Conservation (phyloP, 352 stramenopile genomes). For the Globisporangium mamillatum region DNA sequence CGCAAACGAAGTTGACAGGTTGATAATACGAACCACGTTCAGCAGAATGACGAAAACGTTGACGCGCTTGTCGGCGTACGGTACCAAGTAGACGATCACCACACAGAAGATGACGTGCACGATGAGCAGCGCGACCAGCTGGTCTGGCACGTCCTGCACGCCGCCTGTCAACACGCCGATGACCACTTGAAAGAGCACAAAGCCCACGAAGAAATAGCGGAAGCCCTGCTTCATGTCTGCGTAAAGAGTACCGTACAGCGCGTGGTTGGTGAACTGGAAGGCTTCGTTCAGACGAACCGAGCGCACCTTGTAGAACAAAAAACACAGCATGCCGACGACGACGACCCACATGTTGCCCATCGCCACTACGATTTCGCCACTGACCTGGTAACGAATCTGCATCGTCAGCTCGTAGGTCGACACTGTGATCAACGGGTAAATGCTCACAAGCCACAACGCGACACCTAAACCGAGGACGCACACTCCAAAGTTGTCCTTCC, state of each 20-base stretch:
- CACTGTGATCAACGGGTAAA: slow-evolving; percentile 55
- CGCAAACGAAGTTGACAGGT: slow-evolving; percentile 48
- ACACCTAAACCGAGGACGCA: slow-evolving; percentile 48
- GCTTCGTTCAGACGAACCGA: slow-evolving; percentile 32
- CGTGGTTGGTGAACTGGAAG: slow-evolving; percentile 48
- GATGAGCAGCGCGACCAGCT: slow-evolving; percentile 53
- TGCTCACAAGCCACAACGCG: slow-evolving; percentile 48
- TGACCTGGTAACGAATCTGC: slow-evolving; percentile 53
- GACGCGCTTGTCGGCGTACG: slow-evolving; percentile 40
- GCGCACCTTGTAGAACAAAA: slow-evolving; percentile 42
- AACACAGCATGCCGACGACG: slow-evolving; percentile 36
- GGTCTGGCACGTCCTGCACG: slow-evolving; percentile 38
- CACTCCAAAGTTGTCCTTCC: slow-evolving; percentile 42
- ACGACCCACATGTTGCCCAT: slow-evolving; percentile 47
- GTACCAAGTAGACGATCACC: slow-evolving; percentile 43
- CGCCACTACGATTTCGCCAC: slow-evolving; percentile 38
- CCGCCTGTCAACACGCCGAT: slow-evolving; percentile 49
- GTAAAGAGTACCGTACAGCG: slow-evolving; percentile 60
- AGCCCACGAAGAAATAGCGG: slow-evolving; percentile 64
- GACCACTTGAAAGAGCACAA: slow-evolving; percentile 44
- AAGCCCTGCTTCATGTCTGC: slow-evolving; percentile 44
- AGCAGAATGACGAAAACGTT: slow-evolving; percentile 36
- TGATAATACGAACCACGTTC: slow-evolving; percentile 43
- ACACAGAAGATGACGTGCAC: slow-evolving; percentile 51
- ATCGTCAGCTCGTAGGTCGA: slow-evolving; percentile 64